A percentile compares a stretch with the other conserved stretches of the same genome.
These are phyloP conservation scores for Malus hybrid DNA, from an alignment of 331 rosid genomes.

Conservation along the genomic window DNA sequence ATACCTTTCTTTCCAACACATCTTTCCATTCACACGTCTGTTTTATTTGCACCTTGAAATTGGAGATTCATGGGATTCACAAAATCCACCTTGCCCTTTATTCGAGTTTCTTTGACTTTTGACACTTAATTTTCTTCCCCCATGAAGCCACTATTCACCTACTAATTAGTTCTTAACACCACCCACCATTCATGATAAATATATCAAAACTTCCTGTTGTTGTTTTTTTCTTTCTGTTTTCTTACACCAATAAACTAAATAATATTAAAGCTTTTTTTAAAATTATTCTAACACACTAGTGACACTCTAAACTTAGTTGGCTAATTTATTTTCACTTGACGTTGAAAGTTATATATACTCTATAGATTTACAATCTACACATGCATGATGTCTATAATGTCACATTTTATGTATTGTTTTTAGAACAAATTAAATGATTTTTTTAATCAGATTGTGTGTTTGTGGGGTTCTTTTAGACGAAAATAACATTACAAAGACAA, in stretches of 20 bases:
- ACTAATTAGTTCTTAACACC: background rate
- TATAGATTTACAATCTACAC: background rate
- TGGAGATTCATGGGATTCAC: constrained; percentile 23
- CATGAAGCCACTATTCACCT: background rate
- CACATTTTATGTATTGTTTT: background rate
- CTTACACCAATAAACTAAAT: background rate
- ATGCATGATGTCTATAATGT: background rate
- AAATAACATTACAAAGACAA: too few relatives aligned
- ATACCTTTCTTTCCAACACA: constrained; percentile 5
- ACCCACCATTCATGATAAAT: background rate
- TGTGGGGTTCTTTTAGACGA: too few relatives aligned
- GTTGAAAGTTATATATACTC: background rate
- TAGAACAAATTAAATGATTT: too few relatives aligned
- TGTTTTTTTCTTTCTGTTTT: background rate
- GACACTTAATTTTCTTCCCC: background rate
- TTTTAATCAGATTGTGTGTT: too few relatives aligned
- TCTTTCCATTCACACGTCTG: constrained; percentile 3
- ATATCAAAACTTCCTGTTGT: background rate
- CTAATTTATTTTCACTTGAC: background rate
- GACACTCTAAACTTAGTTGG: background rate
- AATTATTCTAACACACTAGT: background rate
- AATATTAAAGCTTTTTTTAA: background rate
- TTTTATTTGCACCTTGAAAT: constrained; percentile 12
- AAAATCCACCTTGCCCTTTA: background rate
- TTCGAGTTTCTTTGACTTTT: constrained; percentile 4